Conservation (phyloP, 1,284 basidiomycete genomes). For the Puccinia horiana region DNA sequence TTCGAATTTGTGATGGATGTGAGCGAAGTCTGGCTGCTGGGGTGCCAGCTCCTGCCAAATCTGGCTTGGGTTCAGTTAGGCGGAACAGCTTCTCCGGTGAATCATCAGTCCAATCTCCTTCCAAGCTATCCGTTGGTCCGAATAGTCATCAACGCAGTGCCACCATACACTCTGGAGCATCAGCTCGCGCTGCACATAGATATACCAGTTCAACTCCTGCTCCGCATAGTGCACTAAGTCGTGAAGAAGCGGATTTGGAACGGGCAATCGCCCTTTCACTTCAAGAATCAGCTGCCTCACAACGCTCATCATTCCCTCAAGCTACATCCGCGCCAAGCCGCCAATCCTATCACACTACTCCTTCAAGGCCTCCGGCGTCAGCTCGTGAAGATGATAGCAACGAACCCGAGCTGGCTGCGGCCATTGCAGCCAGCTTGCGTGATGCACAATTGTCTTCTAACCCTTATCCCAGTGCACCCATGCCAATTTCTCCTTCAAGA, state of each 20-base stretch:
- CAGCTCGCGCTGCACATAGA: constrained; percentile 12
- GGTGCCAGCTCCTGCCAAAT: constrained; percentile 53
- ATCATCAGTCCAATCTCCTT: background rate
- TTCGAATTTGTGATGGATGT: constrained; percentile 92
- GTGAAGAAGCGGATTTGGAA: constrained; percentile 84
- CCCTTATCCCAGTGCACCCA: constrained; percentile 49
- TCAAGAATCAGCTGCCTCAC: constrained; percentile 55
- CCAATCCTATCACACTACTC: background rate
- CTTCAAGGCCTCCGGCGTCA: constrained; percentile 28
- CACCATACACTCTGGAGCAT: constrained; percentile 31
- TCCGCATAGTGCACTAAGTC: constrained; percentile 60
- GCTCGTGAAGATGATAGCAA: constrained; percentile 70
- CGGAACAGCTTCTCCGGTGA: constrained; percentile 46
- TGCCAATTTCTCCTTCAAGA: constrained; percentile 7
- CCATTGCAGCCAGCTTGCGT: constrained; percentile 89
- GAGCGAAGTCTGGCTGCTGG: constrained; percentile 61
- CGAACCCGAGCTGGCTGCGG: constrained; percentile 87
- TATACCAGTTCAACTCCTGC: constrained; percentile 51
- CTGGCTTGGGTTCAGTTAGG: constrained; percentile 28
- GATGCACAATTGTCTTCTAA: constrained; percentile 72
- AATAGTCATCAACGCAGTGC: constrained; percentile 54
- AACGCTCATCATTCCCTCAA: constrained; percentile 23
- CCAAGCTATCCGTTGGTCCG: constrained; percentile 53
- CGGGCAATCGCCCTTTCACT: constrained; percentile 90
- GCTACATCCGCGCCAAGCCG: background rate